phyloP scores from a whole-genome alignment of 1,284 basidiomycete genomes.

The Veloporphyrellus conicus region DNA sequence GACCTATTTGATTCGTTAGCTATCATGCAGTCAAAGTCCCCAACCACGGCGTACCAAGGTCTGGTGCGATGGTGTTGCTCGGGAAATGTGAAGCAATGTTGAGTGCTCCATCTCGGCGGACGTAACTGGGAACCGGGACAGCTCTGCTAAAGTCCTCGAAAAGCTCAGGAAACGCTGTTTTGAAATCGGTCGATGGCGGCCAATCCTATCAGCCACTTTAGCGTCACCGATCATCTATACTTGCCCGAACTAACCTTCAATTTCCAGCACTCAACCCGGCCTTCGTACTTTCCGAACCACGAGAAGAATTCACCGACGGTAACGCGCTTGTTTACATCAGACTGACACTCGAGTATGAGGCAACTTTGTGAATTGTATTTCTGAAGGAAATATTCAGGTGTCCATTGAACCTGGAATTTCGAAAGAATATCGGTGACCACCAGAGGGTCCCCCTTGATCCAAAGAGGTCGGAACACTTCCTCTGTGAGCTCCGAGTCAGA shows the following conservation, averaged over 20 bases:
- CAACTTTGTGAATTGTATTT: constrained; percentile 67
- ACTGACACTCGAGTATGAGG: constrained; percentile 77
- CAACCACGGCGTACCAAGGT: constrained; percentile 57
- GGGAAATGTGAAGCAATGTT: constrained; percentile 91
- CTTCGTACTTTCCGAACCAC: constrained; percentile 68
- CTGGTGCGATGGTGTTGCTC: constrained; percentile 75
- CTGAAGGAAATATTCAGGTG: constrained; percentile 73
- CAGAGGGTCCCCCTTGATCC: constrained; percentile 71
- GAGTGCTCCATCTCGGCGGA: constrained; percentile 80
- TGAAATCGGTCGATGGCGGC: constrained; percentile 85
- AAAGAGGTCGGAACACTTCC: constrained; percentile 62
- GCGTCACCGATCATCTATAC: background rate
- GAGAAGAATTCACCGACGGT: constrained; percentile 79
- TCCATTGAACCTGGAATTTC: constrained; percentile 71
- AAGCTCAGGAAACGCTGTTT: constrained; percentile 77
- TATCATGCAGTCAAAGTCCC: background rate
- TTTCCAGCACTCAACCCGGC: constrained; percentile 64
- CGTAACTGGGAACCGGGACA: constrained; percentile 85
- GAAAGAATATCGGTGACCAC: constrained; percentile 64
- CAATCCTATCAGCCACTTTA: constrained; percentile 64
- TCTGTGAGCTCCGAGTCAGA: constrained; percentile 52
- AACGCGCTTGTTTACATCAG: constrained; percentile 56
- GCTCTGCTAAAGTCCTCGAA: constrained; percentile 81
- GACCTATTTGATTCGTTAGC: constrained; percentile 49
- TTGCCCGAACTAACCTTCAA: constrained; percentile 58